Evolutionary conservation across 2,329 filamentous ascomycete genomes (phyloP).

Genomic region (Xylariaceae sp.): DNA sequence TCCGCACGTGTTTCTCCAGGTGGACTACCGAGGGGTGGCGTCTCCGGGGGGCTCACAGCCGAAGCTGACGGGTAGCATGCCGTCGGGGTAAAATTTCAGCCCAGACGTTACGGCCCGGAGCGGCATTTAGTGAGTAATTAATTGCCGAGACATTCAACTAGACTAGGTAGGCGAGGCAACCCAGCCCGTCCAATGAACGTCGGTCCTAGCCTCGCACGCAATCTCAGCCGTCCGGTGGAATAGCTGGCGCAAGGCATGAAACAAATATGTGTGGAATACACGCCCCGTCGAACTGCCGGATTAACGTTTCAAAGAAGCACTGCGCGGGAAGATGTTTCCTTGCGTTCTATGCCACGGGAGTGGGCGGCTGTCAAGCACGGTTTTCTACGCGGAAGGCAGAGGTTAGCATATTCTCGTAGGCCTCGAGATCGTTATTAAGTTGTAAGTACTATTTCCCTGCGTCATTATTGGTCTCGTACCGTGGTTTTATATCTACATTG

Average conservation of each 20-base stretch:
- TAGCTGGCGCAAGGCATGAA: constrained; percentile 1
- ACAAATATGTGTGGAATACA: constrained; percentile 8
- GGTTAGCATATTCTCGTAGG: neutral
- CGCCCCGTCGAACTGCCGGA: constrained; percentile 3
- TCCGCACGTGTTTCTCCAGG: constrained; percentile 7
- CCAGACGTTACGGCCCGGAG: constrained; percentile 10
- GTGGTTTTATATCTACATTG: neutral
- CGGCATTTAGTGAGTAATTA: constrained; percentile 6
- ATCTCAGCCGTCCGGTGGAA: constrained; percentile 3
- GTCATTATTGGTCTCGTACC: neutral
- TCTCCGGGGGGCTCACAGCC: constrained; percentile 1
- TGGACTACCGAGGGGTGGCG: constrained; percentile 3
- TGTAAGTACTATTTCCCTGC: neutral
- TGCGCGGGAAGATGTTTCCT: neutral
- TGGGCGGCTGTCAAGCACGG: neutral
- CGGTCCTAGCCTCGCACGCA: neutral
- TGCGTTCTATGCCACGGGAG: neutral
- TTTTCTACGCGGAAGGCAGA: neutral
- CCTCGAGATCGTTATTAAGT: neutral
- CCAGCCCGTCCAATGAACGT: constrained; percentile 4
- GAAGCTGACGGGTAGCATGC: neutral
- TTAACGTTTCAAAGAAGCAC: neutral
- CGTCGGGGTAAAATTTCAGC: neutral
- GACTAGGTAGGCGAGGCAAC: constrained; percentile 5
- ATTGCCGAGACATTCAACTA: neutral